Conservation (phyloP, 202 grass and related monocot species). For the Brachypodium distachyon region DNA sequence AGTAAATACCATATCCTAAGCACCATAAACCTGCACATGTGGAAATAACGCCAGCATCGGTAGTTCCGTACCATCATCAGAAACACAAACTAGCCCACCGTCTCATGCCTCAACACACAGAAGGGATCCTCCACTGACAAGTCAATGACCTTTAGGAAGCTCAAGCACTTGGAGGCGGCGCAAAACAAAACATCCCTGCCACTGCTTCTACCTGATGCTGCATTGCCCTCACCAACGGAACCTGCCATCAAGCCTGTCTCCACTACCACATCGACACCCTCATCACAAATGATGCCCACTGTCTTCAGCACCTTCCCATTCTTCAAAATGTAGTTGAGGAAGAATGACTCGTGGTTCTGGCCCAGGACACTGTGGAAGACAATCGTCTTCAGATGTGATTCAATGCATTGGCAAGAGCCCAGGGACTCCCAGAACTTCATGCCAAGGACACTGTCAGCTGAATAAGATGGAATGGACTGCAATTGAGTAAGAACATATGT, state of each 20-base stretch:
- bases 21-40: not conserved
- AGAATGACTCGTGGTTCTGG: not conserved
- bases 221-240: not conserved
- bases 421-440: constrained; percentile 12
- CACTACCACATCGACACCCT: not conserved
- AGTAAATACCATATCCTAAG: not conserved
- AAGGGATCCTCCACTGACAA: constrained; percentile 11
- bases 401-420: constrained; percentile 14
- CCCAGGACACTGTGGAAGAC: not conserved
- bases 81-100: not conserved
- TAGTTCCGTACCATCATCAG: not conserved
- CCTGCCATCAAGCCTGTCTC: too few species aligned
- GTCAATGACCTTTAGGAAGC: constrained; percentile 17
- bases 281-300: not conserved
- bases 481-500: not conserved
- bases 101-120: not conserved
- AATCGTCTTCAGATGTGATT: constrained; percentile 21
- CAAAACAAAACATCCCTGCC: not conserved
- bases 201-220: not conserved
- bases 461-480: not conserved
- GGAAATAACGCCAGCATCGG: not conserved
- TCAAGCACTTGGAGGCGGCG: not conserved
- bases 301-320: constrained; percentile 13
- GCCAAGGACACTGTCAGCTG: not conserved
- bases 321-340: not conserved